A percentile compares a stretch with the other conserved stretches of the same genome.
Conservation (phyloP, 139 green algal genomes). For the Choricystis sp. region DNA sequence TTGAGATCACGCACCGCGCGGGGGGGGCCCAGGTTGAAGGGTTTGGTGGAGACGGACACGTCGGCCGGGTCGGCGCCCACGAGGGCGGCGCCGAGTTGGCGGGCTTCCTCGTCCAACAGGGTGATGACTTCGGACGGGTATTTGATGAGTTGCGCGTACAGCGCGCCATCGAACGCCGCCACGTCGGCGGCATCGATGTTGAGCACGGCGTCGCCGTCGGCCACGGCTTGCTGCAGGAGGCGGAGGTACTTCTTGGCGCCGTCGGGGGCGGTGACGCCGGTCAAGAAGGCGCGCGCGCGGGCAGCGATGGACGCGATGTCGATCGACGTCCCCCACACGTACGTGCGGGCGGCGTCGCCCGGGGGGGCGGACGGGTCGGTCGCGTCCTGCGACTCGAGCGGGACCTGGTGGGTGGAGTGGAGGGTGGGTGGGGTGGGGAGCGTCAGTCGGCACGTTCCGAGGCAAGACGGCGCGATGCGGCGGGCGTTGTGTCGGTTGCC, state of each 20-base stretch:
- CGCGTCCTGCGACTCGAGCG: neutral
- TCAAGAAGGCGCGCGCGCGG: slow-evolving; percentile 6
- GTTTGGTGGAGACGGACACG: neutral
- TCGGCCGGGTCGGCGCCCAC: slow-evolving; percentile 16
- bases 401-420: neutral
- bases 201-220: slow-evolving; percentile 25
- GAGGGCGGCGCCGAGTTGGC: slow-evolving; percentile 10
- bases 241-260: slow-evolving; percentile 22
- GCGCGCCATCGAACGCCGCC: slow-evolving; percentile 31
- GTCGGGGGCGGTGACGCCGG: slow-evolving; percentile 12
- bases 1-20: slow-evolving; percentile 87
- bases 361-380: neutral
- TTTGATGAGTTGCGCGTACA: slow-evolving; percentile 63
- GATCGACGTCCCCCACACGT: slow-evolving; percentile 66
- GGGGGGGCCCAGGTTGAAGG: slow-evolving; percentile 70
- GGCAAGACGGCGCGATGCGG: too few species aligned
- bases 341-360: slow-evolving; percentile 12
- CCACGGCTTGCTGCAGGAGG: slow-evolving; percentile 25
- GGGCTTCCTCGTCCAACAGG: slow-evolving; percentile 17
- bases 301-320: slow-evolving; percentile 23
- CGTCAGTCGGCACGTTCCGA: too few species aligned
- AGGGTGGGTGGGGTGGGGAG: too few species aligned
- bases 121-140: slow-evolving; percentile 57
- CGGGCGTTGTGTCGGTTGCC: too few species aligned
- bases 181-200: slow-evolving; percentile 80